Evolutionary conservation across 148 eudicot genomes (phyloP).

Genomic region (Oxyria digyna): DNA sequence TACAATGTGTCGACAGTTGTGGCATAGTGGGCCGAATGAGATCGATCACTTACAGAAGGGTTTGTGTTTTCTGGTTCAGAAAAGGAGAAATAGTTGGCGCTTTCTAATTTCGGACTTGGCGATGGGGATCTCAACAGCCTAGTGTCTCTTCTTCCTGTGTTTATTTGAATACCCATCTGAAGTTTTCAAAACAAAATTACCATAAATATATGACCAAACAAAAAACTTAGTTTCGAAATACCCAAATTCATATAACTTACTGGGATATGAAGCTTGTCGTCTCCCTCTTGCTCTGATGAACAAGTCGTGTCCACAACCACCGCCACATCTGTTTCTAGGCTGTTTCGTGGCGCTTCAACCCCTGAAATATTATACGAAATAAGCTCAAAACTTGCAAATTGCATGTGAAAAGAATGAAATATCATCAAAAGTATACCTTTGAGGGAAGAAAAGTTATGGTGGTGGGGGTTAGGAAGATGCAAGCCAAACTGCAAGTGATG

Average conservation of each 20-base stretch:
- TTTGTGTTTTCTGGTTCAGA: neutral
- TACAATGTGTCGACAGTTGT: too few relatives aligned
- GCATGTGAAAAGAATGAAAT: neutral
- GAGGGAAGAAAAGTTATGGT: slow-evolving; percentile 14
- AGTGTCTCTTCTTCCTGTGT: slow-evolving; percentile 1
- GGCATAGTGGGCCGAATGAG: neutral
- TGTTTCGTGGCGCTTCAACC: slow-evolving; percentile 64
- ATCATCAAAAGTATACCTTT: slow-evolving; percentile 27
- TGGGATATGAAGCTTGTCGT: slow-evolving; percentile 15
- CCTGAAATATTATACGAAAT: slow-evolving; percentile 18
- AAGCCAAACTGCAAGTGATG: slow-evolving; percentile 37
- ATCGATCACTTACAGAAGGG: neutral
- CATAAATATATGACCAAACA: neutral
- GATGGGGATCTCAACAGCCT: neutral
- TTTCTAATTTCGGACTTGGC: neutral
- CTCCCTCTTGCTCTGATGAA: slow-evolving; percentile 12
- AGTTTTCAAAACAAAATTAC: neutral
- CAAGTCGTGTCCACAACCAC: neutral
- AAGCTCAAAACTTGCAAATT: neutral
- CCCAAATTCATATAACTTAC: slow-evolving; percentile 19
- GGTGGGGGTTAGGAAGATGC: slow-evolving; percentile 14
- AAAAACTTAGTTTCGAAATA: neutral
- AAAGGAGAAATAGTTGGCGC: neutral
- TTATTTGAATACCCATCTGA: slow-evolving; percentile 31
- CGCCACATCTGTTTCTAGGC: slow-evolving; percentile 42